These are phyloP conservation scores for Russula lepida DNA, from an alignment of 768 basidiomycete genomes.

Conservation along the genomic window DNA sequence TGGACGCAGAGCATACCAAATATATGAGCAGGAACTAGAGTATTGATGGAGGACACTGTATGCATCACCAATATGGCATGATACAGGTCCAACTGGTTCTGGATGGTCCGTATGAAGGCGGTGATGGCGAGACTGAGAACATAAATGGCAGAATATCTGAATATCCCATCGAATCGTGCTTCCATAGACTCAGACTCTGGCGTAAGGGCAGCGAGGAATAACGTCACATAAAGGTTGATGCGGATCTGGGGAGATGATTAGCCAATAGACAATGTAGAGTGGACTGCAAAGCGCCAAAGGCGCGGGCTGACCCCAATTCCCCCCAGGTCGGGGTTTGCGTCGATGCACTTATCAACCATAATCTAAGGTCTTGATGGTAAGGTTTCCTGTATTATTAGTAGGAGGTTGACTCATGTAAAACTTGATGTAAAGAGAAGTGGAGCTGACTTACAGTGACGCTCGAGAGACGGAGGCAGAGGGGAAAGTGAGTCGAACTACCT, in stretches of 20 bases:
- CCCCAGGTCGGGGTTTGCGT: not conserved
- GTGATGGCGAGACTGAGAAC: conserved; percentile 8
- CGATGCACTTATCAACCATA: not conserved
- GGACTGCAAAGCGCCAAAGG: not conserved
- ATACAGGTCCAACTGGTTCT: conserved; percentile 7
- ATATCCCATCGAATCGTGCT: not conserved
- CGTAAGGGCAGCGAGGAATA: not conserved
- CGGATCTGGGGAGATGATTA: not conserved
- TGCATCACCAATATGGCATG: conserved; percentile 17
- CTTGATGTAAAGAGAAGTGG: not conserved
- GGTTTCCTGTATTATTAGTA: not conserved
- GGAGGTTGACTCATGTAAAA: not conserved
- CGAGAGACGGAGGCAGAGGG: not conserved
- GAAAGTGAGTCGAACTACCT: not conserved
- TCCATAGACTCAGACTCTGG: not conserved
- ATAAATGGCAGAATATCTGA: not conserved
- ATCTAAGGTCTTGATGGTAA: not conserved
- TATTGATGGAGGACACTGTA: not conserved
- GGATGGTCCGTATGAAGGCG: not conserved
- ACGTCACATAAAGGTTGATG: conserved; percentile 9
- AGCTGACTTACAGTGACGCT: not conserved
- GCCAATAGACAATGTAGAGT: not conserved
- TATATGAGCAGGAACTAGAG: conserved; percentile 2
- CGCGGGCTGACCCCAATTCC: conserved; percentile 5
- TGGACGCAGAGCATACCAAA: not conserved